A percentile compares a stretch with the other conserved stretches of the same genome.
These are phyloP conservation scores for Phytophthora niederhauseri DNA, from an alignment of 352 stramenopile species.

Conservation along the genomic window DNA sequence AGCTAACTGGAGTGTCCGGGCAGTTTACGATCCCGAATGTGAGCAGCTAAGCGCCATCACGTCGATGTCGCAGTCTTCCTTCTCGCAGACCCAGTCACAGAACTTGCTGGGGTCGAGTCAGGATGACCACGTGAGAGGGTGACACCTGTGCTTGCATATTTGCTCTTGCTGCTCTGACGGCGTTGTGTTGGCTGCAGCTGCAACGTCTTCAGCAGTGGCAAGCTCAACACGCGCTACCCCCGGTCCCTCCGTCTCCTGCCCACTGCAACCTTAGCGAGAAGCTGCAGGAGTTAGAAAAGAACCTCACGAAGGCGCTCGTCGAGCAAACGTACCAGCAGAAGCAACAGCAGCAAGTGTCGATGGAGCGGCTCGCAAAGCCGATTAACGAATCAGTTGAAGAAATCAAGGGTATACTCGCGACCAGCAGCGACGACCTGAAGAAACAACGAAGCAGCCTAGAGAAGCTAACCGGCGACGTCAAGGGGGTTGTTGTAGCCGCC, in stretches of 20 bases:
- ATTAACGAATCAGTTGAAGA: conserved; percentile 35
- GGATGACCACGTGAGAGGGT: conserved; percentile 33
- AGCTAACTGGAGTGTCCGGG: background rate
- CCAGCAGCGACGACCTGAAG: conserved; percentile 10
- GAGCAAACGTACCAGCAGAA: conserved; percentile 27
- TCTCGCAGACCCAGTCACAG: conserved; percentile 44
- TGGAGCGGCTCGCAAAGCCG: conserved; percentile 19
- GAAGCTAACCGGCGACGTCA: conserved; percentile 23
- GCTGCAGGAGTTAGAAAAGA: conserved; percentile 23
- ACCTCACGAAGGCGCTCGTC: conserved; percentile 13
- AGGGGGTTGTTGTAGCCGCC: conserved; percentile 26
- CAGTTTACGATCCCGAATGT: conserved; percentile 30
- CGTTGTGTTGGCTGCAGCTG: conserved; percentile 17
- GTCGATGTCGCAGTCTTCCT: conserved; percentile 53
- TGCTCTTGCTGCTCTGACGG: background rate
- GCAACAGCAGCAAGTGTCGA: conserved; percentile 26
- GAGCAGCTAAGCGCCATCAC: conserved; percentile 42
- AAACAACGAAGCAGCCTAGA: conserved; percentile 12
- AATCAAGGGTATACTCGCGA: conserved; percentile 19
- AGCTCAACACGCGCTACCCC: conserved; percentile 7
- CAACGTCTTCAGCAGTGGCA: conserved; percentile 30
- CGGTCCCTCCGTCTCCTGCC: background rate
- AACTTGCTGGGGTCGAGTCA: conserved; percentile 39
- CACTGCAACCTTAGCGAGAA: conserved; percentile 16
- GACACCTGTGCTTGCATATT: background rate